Base-by-base conservation (phyloP, 2,329 filamentous ascomycete species). In the Ascocoryne sarcoides region DNA sequence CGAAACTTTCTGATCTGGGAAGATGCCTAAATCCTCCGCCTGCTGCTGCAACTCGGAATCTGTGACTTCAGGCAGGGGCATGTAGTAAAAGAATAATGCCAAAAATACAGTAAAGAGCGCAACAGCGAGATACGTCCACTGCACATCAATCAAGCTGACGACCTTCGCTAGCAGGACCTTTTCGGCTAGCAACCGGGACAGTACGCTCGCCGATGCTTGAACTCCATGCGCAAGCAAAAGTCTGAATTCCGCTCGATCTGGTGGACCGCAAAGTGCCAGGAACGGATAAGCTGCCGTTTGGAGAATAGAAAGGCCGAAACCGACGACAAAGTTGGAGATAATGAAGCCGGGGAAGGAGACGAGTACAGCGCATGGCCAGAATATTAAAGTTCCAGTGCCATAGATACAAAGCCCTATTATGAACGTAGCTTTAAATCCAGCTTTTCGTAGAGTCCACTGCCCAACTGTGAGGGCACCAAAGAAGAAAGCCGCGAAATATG, bases 111-210 rank as follows among this genome's bases (percentile, higher is more conserved):
- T 84, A 41, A 88, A 79, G 17, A 82, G 67, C 0, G 84, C 85
- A 45, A 90, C 82, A 40, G 79, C 82, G n/a, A 92, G 71, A 52
- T 92, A 92, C 0, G 84, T 84, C 82, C 82, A 93, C 60, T 92
- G 86, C 2, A 90, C 82, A 45, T 82, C 78, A 46, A 84, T 72
- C 3, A 92, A 69, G 1, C 73, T 73, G 20, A 68, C 60, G 2
- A 68, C 56, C n/a, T 49, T 58, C 19, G 68, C 70, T 62, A 90
- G 90, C 56, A 90, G 84, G 14, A 83, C 79, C 43, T 77, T 79
- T 30, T 84, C 75, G 5, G 84, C 84, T 9, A 92, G 66, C 0
- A 89, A 63, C 1, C 81, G 79, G 34, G 80, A 83, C 16, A 90
- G 60, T 8, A 90, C 76, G 15, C 77, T 82, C 8, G 82, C 82